These are phyloP conservation scores for Psidium guajava DNA, from an alignment of 345 rosid species.

Conservation along the genomic window DNA sequence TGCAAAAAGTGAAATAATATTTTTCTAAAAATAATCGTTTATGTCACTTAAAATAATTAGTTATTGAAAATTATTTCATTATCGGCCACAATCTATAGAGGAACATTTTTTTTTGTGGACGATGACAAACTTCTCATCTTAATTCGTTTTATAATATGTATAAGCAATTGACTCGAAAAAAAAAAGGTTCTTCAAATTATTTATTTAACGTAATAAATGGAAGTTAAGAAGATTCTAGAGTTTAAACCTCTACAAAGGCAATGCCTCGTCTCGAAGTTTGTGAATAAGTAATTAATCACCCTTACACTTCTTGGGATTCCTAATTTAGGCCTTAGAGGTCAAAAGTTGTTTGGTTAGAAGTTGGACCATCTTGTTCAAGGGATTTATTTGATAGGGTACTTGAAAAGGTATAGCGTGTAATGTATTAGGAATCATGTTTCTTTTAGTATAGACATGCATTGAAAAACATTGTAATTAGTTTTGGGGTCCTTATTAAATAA, in stretches of 20 bases:
- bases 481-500: background rate
- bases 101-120: no score
- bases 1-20: no score
- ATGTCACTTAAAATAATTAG: no score
- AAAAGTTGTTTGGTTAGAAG: background rate
- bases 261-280: background rate
- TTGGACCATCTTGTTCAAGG: background rate
- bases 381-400: background rate
- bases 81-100: no score
- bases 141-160: no score
- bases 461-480: background rate
- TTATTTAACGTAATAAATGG: no score
- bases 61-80: no score
- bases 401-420: background rate
- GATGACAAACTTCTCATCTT: no score
- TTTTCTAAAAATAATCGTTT: no score
- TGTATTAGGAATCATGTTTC: background rate
- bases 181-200: no score
- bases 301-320: background rate
- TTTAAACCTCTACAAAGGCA: background rate
- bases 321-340: background rate
- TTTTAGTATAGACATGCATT: background rate
- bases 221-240: background rate
- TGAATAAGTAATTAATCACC: background rate
- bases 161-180: no score